A percentile compares a stretch with the other conserved stretches of the same genome.
Evolutionary conservation across 148 eudicot genomes (phyloP).

Genomic region (Rhododendron mucronatum): DNA sequence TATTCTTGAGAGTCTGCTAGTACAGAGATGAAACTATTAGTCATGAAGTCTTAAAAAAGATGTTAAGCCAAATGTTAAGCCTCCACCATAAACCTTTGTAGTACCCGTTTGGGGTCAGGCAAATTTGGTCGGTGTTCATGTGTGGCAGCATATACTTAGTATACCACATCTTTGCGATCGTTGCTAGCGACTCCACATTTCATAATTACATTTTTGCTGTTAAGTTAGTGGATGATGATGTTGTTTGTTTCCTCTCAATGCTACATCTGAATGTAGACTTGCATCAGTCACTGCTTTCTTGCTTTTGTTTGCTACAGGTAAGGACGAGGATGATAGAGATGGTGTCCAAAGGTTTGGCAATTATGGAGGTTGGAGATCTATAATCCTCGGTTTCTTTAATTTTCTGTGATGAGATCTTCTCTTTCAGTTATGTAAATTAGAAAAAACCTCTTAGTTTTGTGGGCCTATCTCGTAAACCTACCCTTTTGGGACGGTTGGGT

Average conservation of each 20-base stretch:
- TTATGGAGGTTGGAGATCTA: conserved; percentile 64
- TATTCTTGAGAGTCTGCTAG: background rate
- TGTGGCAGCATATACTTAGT: background rate
- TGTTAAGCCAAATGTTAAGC: background rate
- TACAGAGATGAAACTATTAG: background rate
- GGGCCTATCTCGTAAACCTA: background rate
- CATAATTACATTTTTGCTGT: background rate
- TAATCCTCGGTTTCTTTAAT: conserved; percentile 1
- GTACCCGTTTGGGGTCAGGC: background rate
- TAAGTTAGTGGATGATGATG: background rate
- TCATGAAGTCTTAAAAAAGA: background rate
- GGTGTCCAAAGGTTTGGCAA: conserved; percentile 82
- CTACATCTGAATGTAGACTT: background rate
- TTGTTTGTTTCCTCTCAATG: background rate
- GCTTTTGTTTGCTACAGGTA: conserved; percentile 35
- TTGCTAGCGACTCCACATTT: background rate
- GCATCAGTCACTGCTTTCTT: background rate
- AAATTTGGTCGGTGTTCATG: background rate
- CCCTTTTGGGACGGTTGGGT: background rate
- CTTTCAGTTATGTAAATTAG: background rate
- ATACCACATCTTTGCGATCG: background rate
- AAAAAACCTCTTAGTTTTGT: background rate
- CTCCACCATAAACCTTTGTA: background rate
- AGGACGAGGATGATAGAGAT: conserved; percentile 88
- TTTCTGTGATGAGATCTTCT: background rate